These are phyloP conservation scores for Neonectria coccinea DNA, from an alignment of 2,329 filamentous ascomycete genomes.

Conservation along the genomic window DNA sequence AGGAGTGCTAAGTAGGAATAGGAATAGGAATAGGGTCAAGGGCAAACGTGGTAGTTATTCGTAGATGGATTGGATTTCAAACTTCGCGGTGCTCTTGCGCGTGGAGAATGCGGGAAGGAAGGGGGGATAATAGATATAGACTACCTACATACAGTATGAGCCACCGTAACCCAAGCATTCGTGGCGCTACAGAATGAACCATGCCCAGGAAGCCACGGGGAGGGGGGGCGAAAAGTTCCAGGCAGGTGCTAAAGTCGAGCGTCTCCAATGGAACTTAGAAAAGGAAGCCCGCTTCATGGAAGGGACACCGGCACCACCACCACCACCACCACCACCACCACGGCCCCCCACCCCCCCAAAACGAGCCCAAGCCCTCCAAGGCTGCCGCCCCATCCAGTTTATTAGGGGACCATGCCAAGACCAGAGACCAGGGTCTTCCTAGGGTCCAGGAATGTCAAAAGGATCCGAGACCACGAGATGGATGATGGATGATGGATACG, in stretches of 20 bases:
- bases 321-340: not conserved
- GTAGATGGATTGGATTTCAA: not conserved
- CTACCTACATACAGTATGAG: not conserved
- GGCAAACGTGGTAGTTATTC: not conserved
- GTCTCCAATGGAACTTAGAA: not conserved
- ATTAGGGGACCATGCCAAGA: conserved; percentile 9
- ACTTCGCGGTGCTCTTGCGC: not conserved
- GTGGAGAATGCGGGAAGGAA: not conserved
- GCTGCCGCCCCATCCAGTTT: not conserved
- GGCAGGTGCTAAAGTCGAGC: conserved; percentile 8
- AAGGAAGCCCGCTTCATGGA: not conserved
- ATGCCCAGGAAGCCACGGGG: not conserved
- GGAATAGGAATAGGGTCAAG: not conserved
- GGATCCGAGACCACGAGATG: conserved; percentile 1
- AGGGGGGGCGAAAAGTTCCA: not conserved
- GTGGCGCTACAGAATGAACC: conserved; percentile 3
- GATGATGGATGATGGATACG: not conserved
- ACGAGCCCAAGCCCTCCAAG: not conserved
- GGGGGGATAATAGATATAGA: conserved; percentile 12
- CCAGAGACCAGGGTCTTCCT: not conserved
- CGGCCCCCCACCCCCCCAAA: not conserved
- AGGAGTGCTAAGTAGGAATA: no score
- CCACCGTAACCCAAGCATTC: not conserved
- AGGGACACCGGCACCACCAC: not conserved
- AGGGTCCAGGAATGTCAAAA: not conserved